These are phyloP conservation scores for Hymenoscyphus linearis DNA, from an alignment of 2,329 filamentous ascomycete genomes.

Conservation along the genomic window DNA sequence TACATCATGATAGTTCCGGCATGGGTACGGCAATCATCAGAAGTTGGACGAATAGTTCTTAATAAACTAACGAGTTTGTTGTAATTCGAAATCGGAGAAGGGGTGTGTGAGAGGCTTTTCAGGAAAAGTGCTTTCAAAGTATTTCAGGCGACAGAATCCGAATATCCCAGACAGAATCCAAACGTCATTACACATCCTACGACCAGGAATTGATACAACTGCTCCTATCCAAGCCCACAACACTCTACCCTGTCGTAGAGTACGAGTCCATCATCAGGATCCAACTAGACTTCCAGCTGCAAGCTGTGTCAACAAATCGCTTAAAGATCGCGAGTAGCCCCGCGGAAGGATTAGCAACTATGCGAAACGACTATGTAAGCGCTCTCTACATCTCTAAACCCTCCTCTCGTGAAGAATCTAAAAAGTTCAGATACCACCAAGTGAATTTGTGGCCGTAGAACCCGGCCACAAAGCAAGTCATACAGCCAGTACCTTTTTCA, in stretches of 20 bases:
- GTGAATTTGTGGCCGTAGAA: not conserved
- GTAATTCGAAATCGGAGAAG: not conserved
- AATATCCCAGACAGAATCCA: not conserved
- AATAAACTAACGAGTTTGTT: not conserved
- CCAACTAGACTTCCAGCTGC: not conserved
- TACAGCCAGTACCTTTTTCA: not conserved
- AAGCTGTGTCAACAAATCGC: not conserved
- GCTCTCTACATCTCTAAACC: not conserved
- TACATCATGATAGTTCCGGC: not conserved
- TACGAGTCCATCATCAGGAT: not conserved
- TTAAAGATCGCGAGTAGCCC: not conserved
- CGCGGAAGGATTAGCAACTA: not conserved
- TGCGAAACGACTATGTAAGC: not conserved
- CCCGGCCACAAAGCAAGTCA: not conserved
- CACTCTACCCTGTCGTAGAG: too few relatives aligned
- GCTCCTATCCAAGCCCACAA: not conserved
- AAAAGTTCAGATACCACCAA: not conserved
- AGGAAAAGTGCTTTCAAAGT: not conserved
- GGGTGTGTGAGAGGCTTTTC: not conserved
- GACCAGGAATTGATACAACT: not conserved
- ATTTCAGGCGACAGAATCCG: not conserved
- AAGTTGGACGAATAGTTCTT: not conserved
- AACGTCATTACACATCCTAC: not conserved
- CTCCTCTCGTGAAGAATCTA: not conserved
- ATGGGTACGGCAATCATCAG: not conserved